These are phyloP conservation scores for Phytophthora uliginosa DNA, from an alignment of 352 stramenopile species.

Conservation along the genomic window DNA sequence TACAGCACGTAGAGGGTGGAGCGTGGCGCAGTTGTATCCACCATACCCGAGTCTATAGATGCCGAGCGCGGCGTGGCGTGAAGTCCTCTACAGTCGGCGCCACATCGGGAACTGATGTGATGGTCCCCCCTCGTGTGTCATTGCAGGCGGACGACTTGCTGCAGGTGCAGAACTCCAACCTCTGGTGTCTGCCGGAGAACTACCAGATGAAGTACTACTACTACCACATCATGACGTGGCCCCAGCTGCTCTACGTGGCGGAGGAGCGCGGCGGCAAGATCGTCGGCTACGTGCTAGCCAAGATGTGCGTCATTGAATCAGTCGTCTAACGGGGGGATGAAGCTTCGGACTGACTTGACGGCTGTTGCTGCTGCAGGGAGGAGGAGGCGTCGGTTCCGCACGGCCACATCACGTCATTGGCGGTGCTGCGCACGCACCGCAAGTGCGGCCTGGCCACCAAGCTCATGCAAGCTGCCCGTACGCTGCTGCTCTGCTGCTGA, in stretches of 20 bases:
- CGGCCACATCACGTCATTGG: slow-evolving; percentile 99
- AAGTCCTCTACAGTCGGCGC: background rate
- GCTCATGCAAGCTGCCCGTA: slow-evolving; percentile 97
- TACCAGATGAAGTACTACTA: slow-evolving; percentile 99
- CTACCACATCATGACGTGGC: slow-evolving; percentile 99
- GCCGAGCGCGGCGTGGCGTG: background rate
- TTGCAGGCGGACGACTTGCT: slow-evolving; percentile 95
- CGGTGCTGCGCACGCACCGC: slow-evolving; percentile 97
- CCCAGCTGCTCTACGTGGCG: slow-evolving; percentile 99
- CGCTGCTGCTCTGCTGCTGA: slow-evolving; percentile 29
- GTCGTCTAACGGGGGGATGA: background rate
- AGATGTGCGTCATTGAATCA: slow-evolving; percentile 92
- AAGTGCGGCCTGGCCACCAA: slow-evolving; percentile 98
- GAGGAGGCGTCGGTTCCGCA: slow-evolving; percentile 91
- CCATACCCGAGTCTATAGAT: background rate
- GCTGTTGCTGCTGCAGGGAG: slow-evolving; percentile 46
- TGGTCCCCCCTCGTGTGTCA: slow-evolving; percentile 8
- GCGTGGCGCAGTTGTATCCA: background rate
- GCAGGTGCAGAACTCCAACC: slow-evolving; percentile 99
- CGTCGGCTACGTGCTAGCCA: slow-evolving; percentile 99
- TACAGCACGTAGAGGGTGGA: background rate
- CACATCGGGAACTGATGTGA: slow-evolving; percentile 7
- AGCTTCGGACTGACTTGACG: background rate
- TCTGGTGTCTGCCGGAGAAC: slow-evolving; percentile 99
- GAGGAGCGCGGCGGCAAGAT: slow-evolving; percentile 98